Evolutionary conservation across 1,284 basidiomycete species (phyloP).

Genomic region (Pholiota adiposa): DNA sequence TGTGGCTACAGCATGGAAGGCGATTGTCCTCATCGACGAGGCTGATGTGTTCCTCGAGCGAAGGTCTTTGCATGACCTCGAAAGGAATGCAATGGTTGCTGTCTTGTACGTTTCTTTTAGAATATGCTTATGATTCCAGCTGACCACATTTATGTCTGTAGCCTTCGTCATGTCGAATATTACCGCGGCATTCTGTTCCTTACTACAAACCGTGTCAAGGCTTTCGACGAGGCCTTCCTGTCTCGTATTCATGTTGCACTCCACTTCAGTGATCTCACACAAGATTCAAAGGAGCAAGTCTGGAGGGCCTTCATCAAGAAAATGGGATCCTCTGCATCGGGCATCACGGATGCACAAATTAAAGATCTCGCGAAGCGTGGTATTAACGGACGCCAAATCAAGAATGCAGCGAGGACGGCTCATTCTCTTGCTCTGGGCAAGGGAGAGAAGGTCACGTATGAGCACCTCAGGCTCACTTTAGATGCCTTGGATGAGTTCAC

Average conservation of each 20-base stretch:
- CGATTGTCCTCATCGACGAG: slow-evolving; percentile 67
- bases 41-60: slow-evolving; percentile 67
- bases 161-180: slow-evolving; percentile 64
- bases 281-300: slow-evolving; percentile 52
- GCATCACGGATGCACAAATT: slow-evolving; percentile 45
- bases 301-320: slow-evolving; percentile 61
- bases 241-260: slow-evolving; percentile 70
- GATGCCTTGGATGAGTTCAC: slow-evolving; percentile 65
- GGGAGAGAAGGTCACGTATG: slow-evolving; percentile 45
- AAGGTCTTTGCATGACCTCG: slow-evolving; percentile 61
- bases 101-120: slow-evolving; percentile 48
- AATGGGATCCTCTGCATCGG: slow-evolving; percentile 39
- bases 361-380: slow-evolving; percentile 47
- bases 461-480: slow-evolving; percentile 58
- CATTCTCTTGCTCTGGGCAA: slow-evolving; percentile 56
- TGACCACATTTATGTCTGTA: slow-evolving; percentile 17
- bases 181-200: slow-evolving; percentile 70
- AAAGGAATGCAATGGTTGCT: slow-evolving; percentile 68
- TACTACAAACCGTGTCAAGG: slow-evolving; percentile 66
- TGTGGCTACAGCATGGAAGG: slow-evolving; percentile 64
- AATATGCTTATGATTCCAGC: neutral
- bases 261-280: slow-evolving; percentile 57
- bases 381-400: slow-evolving; percentile 66
- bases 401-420: slow-evolving; percentile 65
- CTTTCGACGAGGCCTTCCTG: slow-evolving; percentile 70